phyloP scores from a whole-genome alignment of 73 alveolate genomes.

The Tetrahymena malaccensis region DNA sequence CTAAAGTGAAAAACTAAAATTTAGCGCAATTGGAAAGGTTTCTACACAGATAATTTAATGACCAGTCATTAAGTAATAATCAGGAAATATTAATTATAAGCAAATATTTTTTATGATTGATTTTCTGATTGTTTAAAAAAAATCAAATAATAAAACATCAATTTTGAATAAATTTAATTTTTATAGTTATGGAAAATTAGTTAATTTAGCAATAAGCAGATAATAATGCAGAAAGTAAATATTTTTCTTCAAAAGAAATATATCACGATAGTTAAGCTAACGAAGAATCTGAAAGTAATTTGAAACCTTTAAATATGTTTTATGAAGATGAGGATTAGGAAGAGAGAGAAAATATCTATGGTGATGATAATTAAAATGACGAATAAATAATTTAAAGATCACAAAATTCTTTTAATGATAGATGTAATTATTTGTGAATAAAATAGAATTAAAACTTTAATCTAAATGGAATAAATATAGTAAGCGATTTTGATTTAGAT shows the following conservation, averaged over 20 bases:
- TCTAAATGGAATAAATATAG: not conserved
- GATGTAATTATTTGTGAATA: not conserved
- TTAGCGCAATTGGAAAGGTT: not conserved
- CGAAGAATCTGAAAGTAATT: not conserved
- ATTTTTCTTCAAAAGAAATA: not conserved
- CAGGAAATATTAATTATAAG: not conserved
- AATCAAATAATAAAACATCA: not conserved
- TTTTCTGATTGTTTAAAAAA: not conserved
- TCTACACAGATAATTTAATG: not conserved
- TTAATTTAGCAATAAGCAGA: not conserved
- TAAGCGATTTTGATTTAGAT: not conserved
- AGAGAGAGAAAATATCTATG: not conserved
- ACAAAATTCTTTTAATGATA: not conserved
- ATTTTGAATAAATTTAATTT: not conserved
- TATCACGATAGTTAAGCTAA: not conserved
- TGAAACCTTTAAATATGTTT: not conserved
- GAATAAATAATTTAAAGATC: not conserved
- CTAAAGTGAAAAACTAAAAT: not conserved
- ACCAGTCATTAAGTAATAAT: not conserved
- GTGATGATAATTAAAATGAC: not conserved
- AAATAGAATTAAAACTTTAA: not conserved
- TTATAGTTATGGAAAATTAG: not conserved
- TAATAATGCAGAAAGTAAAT: not conserved
- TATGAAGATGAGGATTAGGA: not conserved
- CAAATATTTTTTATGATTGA: not conserved